Evolutionary conservation across 2,329 filamentous ascomycete species (phyloP), one percentile per base, ranked within the genome.

Genomic region (Fusarium mangiferae): DNA sequence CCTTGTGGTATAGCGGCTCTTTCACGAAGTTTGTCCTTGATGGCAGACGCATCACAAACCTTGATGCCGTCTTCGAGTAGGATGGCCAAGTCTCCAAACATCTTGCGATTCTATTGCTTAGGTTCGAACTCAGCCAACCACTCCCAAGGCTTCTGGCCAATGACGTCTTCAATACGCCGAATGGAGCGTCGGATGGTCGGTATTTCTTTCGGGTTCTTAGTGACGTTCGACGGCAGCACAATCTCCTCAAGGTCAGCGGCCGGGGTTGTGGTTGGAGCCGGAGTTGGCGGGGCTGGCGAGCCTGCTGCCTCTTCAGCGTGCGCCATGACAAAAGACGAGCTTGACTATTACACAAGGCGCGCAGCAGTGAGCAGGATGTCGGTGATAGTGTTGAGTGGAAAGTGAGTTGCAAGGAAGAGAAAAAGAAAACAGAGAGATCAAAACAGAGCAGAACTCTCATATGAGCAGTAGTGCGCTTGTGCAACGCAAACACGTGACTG

Each of bases 121-220:
- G 55, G 45, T 13, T 39, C 36, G 26, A 55, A 35, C 36, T 45
- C 63, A 3, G 28, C 15, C 9, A 68, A 15, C 66, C 66, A 68
- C 12, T 68, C 55, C 66, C 66, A 68, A 11, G 66, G 63, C 41
- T 68, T 68, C 13, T 42, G 18, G 14, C 48, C 36, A 13, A 55
- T n/a, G 8, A 26, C 36, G 1, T 2, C 7, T 18, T 68, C 63
- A n/a, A 68, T 68, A 4, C 66, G 55, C 4, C 39, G 13, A 18
- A 46, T 9, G n/a, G 22, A 24, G 20, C 65, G 65, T 10, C 24
- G 18, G 9, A 33, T n/a, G 14, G 24, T 13, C 9, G 38, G 54
- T 8, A 38, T 39, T 7, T 60, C 39, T 26, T 42, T n/a, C 38
- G 39, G 11, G n/a, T 24, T 4, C 20, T 15, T 13, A 18, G 36